A percentile compares a stretch with the other conserved stretches of the same genome.
Evolutionary conservation across 179 eudicot species (phyloP).

Genomic region (Camellia oleifera): DNA sequence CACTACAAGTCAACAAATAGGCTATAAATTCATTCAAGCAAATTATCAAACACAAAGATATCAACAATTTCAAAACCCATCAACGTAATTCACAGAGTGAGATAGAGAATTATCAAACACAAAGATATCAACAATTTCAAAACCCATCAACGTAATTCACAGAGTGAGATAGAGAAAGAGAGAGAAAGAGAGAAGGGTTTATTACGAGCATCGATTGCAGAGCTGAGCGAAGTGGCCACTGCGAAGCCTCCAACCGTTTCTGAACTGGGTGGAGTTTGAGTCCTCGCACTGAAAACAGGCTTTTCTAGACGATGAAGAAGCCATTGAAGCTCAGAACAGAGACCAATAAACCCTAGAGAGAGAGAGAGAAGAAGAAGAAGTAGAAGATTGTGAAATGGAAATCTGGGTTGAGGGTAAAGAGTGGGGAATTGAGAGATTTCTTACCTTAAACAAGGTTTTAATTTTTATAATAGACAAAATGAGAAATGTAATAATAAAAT

Average conservation of each 20-base stretch:
- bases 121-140: neutral
- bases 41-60: conserved; percentile 7
- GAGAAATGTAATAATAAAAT: too few species aligned
- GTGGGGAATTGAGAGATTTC: conserved; percentile 1
- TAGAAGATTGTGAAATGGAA: neutral
- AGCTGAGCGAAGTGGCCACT: conserved; percentile 47
- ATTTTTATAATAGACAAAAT: too few species aligned
- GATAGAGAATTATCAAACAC: neutral
- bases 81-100: neutral
- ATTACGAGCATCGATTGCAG: conserved; percentile 56
- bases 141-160: neutral
- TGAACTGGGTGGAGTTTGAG: conserved; percentile 29
- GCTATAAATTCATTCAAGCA: neutral
- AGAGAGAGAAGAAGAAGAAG: neutral
- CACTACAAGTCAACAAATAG: neutral
- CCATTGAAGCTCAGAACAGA: conserved; percentile 23
- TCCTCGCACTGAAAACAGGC: conserved; percentile 49
- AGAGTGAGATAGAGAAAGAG: neutral
- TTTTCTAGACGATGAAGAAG: conserved; percentile 29
- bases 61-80: neutral
- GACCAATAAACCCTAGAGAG: conserved; percentile 18
- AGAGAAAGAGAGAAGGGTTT: neutral
- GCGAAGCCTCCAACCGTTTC: conserved; percentile 57
- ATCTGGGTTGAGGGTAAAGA: neutral
- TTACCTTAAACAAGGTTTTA: too few species aligned